Percentiles rank a stretch among this genome's conserved stretches.
Conservation (phyloP, 306 rosid genomes). For the Leucaena leucocephala region DNA sequence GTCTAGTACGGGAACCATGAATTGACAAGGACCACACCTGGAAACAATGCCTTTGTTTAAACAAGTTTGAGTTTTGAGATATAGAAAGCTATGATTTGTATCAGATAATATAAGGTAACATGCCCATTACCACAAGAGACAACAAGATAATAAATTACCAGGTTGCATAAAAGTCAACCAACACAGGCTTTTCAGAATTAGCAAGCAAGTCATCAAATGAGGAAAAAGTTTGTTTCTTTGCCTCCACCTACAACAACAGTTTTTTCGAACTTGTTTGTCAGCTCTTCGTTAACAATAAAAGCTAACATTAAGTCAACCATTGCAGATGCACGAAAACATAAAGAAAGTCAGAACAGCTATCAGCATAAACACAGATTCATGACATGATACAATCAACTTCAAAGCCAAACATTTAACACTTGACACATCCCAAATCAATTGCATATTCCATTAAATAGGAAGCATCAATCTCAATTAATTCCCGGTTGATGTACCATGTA, state of each 20-base stretch:
- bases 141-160: slow-evolving; percentile 53
- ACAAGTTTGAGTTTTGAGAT: slow-evolving; percentile 6
- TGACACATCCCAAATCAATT: neutral
- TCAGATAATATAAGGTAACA: slow-evolving; percentile 7
- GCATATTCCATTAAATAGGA: neutral
- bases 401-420: neutral
- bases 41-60: slow-evolving; percentile 31
- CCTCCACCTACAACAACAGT: slow-evolving; percentile 62
- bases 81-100: neutral
- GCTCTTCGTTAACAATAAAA: slow-evolving; percentile 19
- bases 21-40: slow-evolving; percentile 99
- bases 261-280: slow-evolving; percentile 12
- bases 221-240: slow-evolving; percentile 82
- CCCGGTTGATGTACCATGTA: neutral
- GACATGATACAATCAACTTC: neutral
- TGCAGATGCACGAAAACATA: slow-evolving; percentile 1
- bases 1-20: slow-evolving; percentile 85
- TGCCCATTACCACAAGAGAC: neutral
- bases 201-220: slow-evolving; percentile 81
- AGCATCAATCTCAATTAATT: neutral
- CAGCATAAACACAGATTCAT: neutral
- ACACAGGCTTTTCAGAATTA: slow-evolving; percentile 73
- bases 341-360: neutral
- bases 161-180: slow-evolving; percentile 98
- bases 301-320: neutral